A percentile compares a stretch with the other conserved stretches of the same genome.
Conservation (phyloP, 2,329 filamentous ascomycete genomes). For the Pseudopithomyces chartarum region DNA sequence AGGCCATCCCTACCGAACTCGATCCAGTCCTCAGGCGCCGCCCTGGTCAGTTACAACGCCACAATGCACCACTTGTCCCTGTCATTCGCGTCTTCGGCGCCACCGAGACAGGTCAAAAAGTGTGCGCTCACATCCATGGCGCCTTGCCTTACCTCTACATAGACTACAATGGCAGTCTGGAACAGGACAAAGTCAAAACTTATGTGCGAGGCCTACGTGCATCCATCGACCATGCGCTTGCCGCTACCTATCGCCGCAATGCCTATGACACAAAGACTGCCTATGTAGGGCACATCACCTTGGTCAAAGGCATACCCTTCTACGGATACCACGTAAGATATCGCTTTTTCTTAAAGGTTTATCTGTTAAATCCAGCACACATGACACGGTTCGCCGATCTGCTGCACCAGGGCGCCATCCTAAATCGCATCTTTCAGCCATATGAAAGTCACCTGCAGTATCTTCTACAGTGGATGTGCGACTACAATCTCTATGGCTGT, state of each 20-base stretch:
- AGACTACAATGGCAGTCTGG: conserved; percentile 75
- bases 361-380: conserved; percentile 83
- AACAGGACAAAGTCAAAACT: conserved; percentile 69
- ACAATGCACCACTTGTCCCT: conserved; percentile 74
- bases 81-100: conserved; percentile 90
- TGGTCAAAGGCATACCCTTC: conserved; percentile 93
- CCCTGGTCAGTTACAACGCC: conserved; percentile 59
- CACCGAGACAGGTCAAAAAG: conserved; percentile 92
- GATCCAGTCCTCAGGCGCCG: conserved; percentile 78
- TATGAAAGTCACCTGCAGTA: conserved; percentile 95
- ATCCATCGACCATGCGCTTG: conserved; percentile 89
- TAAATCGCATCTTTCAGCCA: conserved; percentile 84
- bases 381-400: conserved; percentile 89
- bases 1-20: conserved; percentile 75
- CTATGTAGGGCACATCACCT: conserved; percentile 87
- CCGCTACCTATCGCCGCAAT: conserved; percentile 81
- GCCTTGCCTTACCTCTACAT: conserved; percentile 96
- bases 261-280: conserved; percentile 68
- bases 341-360: conserved; percentile 89
- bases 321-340: conserved; percentile 96
- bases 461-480: conserved; percentile 94
- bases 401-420: conserved; percentile 82
- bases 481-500: conserved; percentile 97
- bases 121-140: conserved; percentile 94
- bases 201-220: conserved; percentile 80